Evolutionary conservation across 352 stramenopile genomes (phyloP), one percentile per base, ranked within the genome.

Genomic region (Globisporangium spinosum): DNA sequence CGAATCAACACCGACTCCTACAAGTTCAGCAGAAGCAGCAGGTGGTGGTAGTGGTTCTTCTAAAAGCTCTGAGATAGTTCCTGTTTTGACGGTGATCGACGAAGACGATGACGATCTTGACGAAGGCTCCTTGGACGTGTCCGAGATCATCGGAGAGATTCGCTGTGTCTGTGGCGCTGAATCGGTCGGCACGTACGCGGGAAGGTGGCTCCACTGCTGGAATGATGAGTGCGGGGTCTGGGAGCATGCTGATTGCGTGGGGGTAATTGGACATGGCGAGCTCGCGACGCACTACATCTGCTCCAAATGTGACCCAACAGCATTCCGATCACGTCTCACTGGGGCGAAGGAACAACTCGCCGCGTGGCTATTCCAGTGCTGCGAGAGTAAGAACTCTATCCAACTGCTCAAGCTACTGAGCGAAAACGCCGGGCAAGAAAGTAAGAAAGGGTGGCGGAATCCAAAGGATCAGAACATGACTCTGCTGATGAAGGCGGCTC

Each of bases 191-290:
- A 59, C 67, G 8, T 94, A 94, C 59, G 71, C 73, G 5, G 86
- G 86, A 0, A 77, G 79, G 34, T 94, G 86, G 86, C 25, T 92
- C 3, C 80, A 90, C 69, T 94, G 86, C 67, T 83, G 74, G 62
- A 82, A 82, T 23, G 73, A 85, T 43, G 77, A 87, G 29, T 94
- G 86, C 32, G 73, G 72, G 35, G 62, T 77, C 45, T 92, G 83
- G 83, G 81, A 92, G 67, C 86, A 94, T 59, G 82, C 82, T 6
- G 83, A 90, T 15, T 94, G 86, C 63, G 79, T 91, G 27, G 85
- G 85, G 10, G 61, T 85, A 54, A 64, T 90, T 43, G 70, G 70
- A 51, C 63, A 35, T 35, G 73, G 74, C 22, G 63, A 64, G 5
- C 54, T 51, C 32, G 32, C 68, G 23, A 29, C 53, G 5, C 79